Conservation (phyloP, 345 rosid genomes). For the Citrus trifoliata region DNA sequence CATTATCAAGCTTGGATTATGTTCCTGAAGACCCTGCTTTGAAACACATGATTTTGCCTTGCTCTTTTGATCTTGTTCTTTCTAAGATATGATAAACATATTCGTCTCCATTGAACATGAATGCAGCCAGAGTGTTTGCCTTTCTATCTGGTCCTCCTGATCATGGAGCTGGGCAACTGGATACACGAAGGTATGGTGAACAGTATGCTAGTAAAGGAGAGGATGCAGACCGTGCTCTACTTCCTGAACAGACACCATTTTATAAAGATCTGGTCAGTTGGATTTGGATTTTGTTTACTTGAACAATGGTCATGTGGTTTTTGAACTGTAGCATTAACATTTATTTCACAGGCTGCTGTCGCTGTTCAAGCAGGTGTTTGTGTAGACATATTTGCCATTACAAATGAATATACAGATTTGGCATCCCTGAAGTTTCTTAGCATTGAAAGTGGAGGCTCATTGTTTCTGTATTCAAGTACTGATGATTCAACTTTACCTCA, state of each 20-base stretch:
- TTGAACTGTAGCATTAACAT: slow-evolving; percentile 33
- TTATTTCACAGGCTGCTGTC: slow-evolving; percentile 74
- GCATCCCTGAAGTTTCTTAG: slow-evolving; percentile 97
- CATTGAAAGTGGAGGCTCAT: slow-evolving; percentile 96
- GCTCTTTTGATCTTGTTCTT: neutral
- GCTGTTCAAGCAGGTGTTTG: slow-evolving; percentile 99
- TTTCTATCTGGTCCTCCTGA: slow-evolving; percentile 99
- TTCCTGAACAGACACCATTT: slow-evolving; percentile 98
- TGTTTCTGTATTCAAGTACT: slow-evolving; percentile 79
- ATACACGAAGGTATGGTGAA: slow-evolving; percentile 95
- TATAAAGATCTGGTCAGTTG: slow-evolving; percentile 85
- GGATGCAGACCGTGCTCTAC: slow-evolving; percentile 98
- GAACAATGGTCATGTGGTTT: slow-evolving; percentile 6
- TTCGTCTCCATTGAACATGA: slow-evolving; percentile 22
- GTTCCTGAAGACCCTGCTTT: neutral
- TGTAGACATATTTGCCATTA: slow-evolving; percentile 90
- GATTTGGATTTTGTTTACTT: slow-evolving; percentile 11
- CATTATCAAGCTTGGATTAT: neutral
- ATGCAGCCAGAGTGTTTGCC: slow-evolving; percentile 93
- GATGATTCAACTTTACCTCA: slow-evolving; percentile 99
- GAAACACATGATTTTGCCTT: neutral
- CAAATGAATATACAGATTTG: slow-evolving; percentile 96
- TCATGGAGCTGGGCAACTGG: slow-evolving; percentile 96
- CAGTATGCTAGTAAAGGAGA: slow-evolving; percentile 99
- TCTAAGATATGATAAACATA: neutral